Evolutionary conservation across 2,329 filamentous ascomycete genomes (phyloP).

Genomic region (Colletotrichum sublineola): DNA sequence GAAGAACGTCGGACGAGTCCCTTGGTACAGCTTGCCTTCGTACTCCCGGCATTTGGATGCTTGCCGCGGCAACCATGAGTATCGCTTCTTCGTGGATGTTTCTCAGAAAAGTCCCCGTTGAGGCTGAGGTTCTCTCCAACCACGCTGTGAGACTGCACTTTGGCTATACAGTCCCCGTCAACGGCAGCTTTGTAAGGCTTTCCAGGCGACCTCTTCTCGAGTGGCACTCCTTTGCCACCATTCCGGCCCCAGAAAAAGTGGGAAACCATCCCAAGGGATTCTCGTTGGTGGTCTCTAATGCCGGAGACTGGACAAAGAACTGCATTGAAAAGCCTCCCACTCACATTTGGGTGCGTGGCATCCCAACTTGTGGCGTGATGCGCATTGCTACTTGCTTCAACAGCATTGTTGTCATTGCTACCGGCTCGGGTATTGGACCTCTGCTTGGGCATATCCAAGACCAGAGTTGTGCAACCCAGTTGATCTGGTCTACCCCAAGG

Average conservation of each 20-base stretch:
- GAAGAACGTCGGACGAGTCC: slow-evolving; percentile 52
- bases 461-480: slow-evolving; percentile 64
- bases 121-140: slow-evolving; percentile 75
- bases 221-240: slow-evolving; percentile 83
- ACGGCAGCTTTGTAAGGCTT: slow-evolving; percentile 63
- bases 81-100: slow-evolving; percentile 81
- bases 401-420: slow-evolving; percentile 75
- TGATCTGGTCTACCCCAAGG: slow-evolving; percentile 77
- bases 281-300: slow-evolving; percentile 78
- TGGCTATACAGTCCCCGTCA: slow-evolving; percentile 68
- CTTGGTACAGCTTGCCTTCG: slow-evolving; percentile 55
- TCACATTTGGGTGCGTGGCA: slow-evolving; percentile 76
- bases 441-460: slow-evolving; percentile 71
- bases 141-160: slow-evolving; percentile 82
- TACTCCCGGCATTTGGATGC: slow-evolving; percentile 73
- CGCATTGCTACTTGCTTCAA: slow-evolving; percentile 76
- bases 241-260: slow-evolving; percentile 64
- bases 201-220: slow-evolving; percentile 74
- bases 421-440: slow-evolving; percentile 80
- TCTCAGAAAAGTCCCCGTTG: slow-evolving; percentile 76
- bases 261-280: slow-evolving; percentile 60
- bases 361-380: slow-evolving; percentile 76
- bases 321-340: slow-evolving; percentile 73
- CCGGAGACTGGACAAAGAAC: slow-evolving; percentile 80
- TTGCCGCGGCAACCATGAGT: slow-evolving; percentile 73